phyloP scores from a whole-genome alignment of 2,329 filamentous ascomycete species.

The Botryosphaeria dothidea region DNA sequence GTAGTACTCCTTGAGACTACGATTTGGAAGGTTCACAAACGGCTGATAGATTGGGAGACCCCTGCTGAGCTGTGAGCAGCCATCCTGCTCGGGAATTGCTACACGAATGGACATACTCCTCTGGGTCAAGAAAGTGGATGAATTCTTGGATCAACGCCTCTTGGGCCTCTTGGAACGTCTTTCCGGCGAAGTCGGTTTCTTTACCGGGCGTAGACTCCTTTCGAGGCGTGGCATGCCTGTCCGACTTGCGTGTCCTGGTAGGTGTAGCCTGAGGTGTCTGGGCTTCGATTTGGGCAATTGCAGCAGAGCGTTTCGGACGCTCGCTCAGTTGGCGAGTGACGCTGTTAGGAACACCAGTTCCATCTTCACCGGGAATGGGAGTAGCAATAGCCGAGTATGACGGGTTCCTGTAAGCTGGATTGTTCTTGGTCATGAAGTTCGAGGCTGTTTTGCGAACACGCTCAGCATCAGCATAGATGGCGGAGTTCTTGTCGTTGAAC shows the following conservation, averaged over 20 bases:
- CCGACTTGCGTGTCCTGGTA: conserved; percentile 28
- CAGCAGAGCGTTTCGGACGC: conserved; percentile 15
- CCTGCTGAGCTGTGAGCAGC: conserved; percentile 30
- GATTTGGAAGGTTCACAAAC: conserved; percentile 76
- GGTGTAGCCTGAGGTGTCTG: neutral
- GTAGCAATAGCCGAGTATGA: conserved; percentile 73
- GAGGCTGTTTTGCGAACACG: conserved; percentile 81
- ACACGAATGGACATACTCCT: conserved; percentile 21
- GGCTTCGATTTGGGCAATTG: neutral
- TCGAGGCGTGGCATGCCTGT: conserved; percentile 27
- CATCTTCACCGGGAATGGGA: conserved; percentile 59
- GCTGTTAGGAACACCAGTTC: conserved; percentile 15
- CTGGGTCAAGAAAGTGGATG: conserved; percentile 62
- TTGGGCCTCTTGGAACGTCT: conserved; percentile 81
- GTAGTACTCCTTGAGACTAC: conserved; percentile 82
- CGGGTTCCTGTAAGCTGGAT: conserved; percentile 74
- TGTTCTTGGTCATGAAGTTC: conserved; percentile 84
- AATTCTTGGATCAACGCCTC: conserved; percentile 80
- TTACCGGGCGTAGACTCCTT: conserved; percentile 33
- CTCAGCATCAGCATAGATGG: conserved; percentile 80
- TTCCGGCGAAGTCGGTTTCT: conserved; percentile 64
- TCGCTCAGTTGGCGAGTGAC: conserved; percentile 19
- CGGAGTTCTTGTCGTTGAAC: conserved; percentile 72
- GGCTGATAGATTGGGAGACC: conserved; percentile 71
- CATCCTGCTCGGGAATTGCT: neutral